Percentiles rank a stretch among this genome's conserved stretches.
Evolutionary conservation across 176 grass and related monocot genomes (phyloP).

Genomic region (Hordeum marinum): DNA sequence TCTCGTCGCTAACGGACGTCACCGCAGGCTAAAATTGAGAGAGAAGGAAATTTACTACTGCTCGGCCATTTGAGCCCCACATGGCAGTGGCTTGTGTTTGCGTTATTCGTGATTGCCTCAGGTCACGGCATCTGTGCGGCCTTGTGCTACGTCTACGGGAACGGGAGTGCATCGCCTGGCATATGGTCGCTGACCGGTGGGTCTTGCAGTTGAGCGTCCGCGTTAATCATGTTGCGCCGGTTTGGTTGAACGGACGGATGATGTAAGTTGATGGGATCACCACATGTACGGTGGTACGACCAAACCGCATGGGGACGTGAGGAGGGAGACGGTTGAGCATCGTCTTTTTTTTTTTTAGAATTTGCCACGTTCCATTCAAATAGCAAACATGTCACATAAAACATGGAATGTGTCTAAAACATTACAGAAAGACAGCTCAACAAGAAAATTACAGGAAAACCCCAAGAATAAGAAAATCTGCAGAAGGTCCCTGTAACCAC

Average conservation of each 20-base stretch:
- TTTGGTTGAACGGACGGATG: neutral
- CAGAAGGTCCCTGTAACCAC: too few species aligned
- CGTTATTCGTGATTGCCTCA: neutral
- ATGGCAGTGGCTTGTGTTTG: neutral
- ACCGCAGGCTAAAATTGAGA: neutral
- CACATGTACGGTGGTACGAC: too few species aligned
- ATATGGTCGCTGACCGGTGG: neutral
- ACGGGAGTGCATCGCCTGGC: neutral
- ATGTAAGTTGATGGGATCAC: too few species aligned
- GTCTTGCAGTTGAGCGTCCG: neutral
- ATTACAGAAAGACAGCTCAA: too few species aligned
- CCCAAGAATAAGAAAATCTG: too few species aligned
- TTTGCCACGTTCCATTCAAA: too few species aligned
- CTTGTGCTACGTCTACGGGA: neutral
- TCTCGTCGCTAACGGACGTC: neutral
- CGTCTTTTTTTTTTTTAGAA: too few species aligned
- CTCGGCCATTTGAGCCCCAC: neutral
- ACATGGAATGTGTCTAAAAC: too few species aligned
- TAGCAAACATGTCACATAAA: too few species aligned
- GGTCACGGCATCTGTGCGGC: neutral
- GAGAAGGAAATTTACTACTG: neutral
- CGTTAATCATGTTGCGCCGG: neutral
- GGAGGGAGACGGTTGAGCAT: too few species aligned
- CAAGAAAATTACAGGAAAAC: too few species aligned
- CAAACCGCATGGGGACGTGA: too few species aligned